Evolutionary conservation across 2,329 filamentous ascomycete species (phyloP).

Genomic region (Paracoccidioides brasiliensis): DNA sequence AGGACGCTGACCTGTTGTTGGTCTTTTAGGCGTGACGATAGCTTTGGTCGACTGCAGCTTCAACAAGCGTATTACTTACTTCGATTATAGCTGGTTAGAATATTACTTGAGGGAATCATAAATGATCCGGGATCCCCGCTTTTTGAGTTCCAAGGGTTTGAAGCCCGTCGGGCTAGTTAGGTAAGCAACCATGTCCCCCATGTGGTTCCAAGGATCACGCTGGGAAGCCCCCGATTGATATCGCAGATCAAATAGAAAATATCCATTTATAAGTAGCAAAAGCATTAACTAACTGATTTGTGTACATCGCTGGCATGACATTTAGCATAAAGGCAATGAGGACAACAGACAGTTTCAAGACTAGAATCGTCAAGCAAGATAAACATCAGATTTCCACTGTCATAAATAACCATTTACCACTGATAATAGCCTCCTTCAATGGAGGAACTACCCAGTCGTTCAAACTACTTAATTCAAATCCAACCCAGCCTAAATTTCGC

Average conservation of each 20-base stretch:
- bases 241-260: not conserved
- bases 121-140: not conserved
- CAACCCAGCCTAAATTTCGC: slow-evolving; percentile 84
- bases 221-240: no score
- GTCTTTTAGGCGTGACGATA: not conserved
- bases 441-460: slow-evolving; percentile 52
- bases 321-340: not conserved
- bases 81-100: not conserved
- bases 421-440: slow-evolving; percentile 49
- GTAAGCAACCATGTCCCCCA: not conserved
- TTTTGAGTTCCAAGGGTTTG: not conserved
- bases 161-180: not conserved
- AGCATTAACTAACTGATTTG: not conserved
- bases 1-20: not conserved
- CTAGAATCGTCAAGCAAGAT: not conserved
- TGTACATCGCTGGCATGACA: not conserved
- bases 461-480: slow-evolving; percentile 71
- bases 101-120: not conserved
- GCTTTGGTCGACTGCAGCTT: not conserved
- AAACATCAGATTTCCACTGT: slow-evolving; percentile 61
- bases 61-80: not conserved
- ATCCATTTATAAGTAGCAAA: not conserved
- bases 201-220: not conserved
- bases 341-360: not conserved
- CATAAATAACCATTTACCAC: slow-evolving; percentile 72